Evolutionary conservation across 768 basidiomycete genomes (phyloP).

Genomic region (Lactarius vividus): DNA sequence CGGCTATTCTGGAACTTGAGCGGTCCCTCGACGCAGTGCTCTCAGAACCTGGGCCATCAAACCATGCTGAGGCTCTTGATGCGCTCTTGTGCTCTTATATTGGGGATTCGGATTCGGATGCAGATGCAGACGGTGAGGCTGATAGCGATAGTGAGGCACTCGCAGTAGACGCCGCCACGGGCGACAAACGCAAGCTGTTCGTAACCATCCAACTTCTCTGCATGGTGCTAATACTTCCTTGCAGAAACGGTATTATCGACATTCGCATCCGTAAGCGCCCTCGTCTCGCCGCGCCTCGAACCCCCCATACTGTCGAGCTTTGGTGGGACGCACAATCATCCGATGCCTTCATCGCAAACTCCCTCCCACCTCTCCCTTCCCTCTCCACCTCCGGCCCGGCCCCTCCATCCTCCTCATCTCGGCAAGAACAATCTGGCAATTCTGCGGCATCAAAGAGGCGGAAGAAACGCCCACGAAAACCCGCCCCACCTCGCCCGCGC

Average conservation of each 20-base stretch:
- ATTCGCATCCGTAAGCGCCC: slow-evolving; percentile 61
- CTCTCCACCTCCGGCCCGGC: slow-evolving; percentile 26
- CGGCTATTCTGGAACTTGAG: slow-evolving; percentile 59
- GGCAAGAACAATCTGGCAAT: slow-evolving; percentile 29
- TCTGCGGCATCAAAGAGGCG: slow-evolving; percentile 28
- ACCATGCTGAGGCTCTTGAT: slow-evolving; percentile 11
- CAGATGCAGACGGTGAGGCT: slow-evolving; percentile 31
- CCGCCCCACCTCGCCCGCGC: slow-evolving; percentile 25
- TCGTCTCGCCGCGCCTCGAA: slow-evolving; percentile 40
- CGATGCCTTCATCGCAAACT: slow-evolving; percentile 25
- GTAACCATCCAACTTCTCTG: not conserved
- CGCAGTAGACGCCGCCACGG: slow-evolving; percentile 38
- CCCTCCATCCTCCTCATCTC: slow-evolving; percentile 28
- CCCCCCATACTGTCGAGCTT: slow-evolving; percentile 24
- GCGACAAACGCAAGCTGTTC: slow-evolving; percentile 65
- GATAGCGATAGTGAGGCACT: slow-evolving; percentile 33
- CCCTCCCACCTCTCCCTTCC: slow-evolving; percentile 28
- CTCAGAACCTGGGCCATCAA: slow-evolving; percentile 15
- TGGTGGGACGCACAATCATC: slow-evolving; percentile 29
- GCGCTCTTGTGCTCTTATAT: slow-evolving; percentile 19
- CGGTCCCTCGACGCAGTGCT: slow-evolving; percentile 41
- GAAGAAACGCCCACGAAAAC: slow-evolving; percentile 39
- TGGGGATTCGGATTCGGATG: slow-evolving; percentile 28
- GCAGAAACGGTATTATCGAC: slow-evolving; percentile 36
- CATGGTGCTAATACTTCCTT: not conserved